Conservation (phyloP, 306 rosid genomes). For the Sphenostylis stenocarpa region DNA sequence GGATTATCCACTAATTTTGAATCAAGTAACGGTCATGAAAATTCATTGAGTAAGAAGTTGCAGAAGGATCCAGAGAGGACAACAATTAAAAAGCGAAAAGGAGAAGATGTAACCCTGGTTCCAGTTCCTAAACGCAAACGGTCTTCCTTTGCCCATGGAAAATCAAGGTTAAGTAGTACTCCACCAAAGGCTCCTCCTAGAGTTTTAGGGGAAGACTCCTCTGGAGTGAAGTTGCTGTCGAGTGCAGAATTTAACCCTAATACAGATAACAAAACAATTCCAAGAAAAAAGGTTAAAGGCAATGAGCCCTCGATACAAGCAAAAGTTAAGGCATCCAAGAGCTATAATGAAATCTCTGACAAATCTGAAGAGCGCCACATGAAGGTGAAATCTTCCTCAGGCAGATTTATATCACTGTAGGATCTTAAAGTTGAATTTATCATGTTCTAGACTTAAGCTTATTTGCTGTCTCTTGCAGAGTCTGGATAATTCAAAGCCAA, state of each 20-base stretch:
- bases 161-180: slow-evolving; percentile 47
- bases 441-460: slow-evolving; percentile 22
- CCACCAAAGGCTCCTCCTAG: slow-evolving; percentile 50
- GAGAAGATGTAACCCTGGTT: slow-evolving; percentile 49
- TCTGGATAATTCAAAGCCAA: slow-evolving; percentile 41
- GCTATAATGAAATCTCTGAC: slow-evolving; percentile 36
- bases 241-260: slow-evolving; percentile 38
- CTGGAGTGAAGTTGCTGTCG: slow-evolving; percentile 36
- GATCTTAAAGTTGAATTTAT: slow-evolving; percentile 16
- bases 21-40: slow-evolving; percentile 79
- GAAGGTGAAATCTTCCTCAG: slow-evolving; percentile 48
- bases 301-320: slow-evolving; percentile 45
- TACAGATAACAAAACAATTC: slow-evolving; percentile 39
- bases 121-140: slow-evolving; percentile 71
- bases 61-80: slow-evolving; percentile 41
- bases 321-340: slow-evolving; percentile 53
- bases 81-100: slow-evolving; percentile 61
- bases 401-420: slow-evolving; percentile 16
- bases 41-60: slow-evolving; percentile 49
- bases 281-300: slow-evolving; percentile 49
- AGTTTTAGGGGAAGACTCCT: slow-evolving; percentile 43
- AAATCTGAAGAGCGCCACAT: slow-evolving; percentile 52
- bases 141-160: slow-evolving; percentile 51
- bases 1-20: slow-evolving; percentile 63
- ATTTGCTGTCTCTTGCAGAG: slow-evolving; percentile 55